Evolutionary conservation across 208 protist genomes (phyloP).

Genomic region (Jaenimonas drosophilae): DNA sequence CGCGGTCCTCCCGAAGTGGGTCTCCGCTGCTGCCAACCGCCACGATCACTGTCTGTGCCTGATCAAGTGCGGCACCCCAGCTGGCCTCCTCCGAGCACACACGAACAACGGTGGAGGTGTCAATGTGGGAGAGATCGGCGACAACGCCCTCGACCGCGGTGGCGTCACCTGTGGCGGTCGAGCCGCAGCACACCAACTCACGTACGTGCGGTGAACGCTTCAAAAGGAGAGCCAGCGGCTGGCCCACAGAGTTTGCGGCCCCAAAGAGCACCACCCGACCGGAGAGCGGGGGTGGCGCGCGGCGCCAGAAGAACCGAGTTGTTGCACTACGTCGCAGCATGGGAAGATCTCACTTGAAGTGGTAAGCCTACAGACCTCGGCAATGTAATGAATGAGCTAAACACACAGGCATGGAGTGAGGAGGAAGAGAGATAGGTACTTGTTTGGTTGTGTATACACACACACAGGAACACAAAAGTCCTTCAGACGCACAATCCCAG

Average conservation of each 20-base stretch:
- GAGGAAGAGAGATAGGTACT: background rate
- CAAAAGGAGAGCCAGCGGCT: slow-evolving; percentile 89
- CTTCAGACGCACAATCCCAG: slow-evolving; percentile 3
- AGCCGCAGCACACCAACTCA: slow-evolving; percentile 70
- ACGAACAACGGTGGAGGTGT: slow-evolving; percentile 31
- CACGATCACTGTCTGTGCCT: slow-evolving; percentile 82
- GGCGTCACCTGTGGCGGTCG: slow-evolving; percentile 10
- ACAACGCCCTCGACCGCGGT: slow-evolving; percentile 39
- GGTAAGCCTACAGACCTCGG: too few species aligned
- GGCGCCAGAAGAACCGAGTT: slow-evolving; percentile 21
- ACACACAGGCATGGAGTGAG: too few species aligned
- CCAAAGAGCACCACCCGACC: slow-evolving; percentile 89
- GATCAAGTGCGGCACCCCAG: slow-evolving; percentile 51
- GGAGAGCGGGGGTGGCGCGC: background rate
- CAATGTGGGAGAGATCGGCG: slow-evolving; percentile 73
- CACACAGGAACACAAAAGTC: slow-evolving; percentile 1
- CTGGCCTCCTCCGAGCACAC: slow-evolving; percentile 25
- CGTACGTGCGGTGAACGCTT: slow-evolving; percentile 74
- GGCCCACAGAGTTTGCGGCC: slow-evolving; percentile 86
- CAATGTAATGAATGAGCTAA: too few species aligned
- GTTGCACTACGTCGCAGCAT: slow-evolving; percentile 2
- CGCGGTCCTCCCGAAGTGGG: slow-evolving; percentile 80
- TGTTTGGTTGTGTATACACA: slow-evolving; percentile 1
- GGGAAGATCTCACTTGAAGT: too few species aligned
- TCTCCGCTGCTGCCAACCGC: slow-evolving; percentile 85